These are phyloP conservation scores for Boletus patriciae DNA, from an alignment of 768 basidiomycete genomes.

Conservation along the genomic window DNA sequence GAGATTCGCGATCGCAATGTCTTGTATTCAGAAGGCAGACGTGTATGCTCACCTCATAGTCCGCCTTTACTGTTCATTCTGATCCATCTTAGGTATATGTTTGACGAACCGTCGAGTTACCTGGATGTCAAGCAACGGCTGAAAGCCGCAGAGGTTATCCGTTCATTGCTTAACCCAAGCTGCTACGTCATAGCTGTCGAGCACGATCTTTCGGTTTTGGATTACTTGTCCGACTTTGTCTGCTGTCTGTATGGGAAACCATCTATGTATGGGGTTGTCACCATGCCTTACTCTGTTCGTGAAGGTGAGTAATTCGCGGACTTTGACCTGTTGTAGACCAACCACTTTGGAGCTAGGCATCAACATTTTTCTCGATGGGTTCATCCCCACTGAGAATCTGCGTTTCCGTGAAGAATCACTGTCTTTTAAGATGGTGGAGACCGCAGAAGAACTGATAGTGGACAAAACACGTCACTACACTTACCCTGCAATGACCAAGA, in stretches of 20 bases:
- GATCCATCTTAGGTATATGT: conserved; percentile 77
- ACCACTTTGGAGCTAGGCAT: conserved; percentile 58
- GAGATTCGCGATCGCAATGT: conserved; percentile 97
- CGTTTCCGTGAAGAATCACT: conserved; percentile 96
- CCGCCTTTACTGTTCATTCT: background rate
- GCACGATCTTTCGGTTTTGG: conserved; percentile 97
- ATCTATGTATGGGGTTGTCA: conserved; percentile 97
- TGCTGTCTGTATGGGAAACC: conserved; percentile 98
- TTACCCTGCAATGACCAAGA: conserved; percentile 97
- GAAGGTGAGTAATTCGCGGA: conserved; percentile 62
- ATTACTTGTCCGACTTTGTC: conserved; percentile 98
- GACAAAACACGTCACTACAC: conserved; percentile 88
- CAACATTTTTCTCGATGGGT: conserved; percentile 99
- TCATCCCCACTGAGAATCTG: conserved; percentile 97
- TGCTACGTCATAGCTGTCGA: conserved; percentile 98
- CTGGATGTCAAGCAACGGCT: conserved; percentile 95
- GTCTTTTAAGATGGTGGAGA: conserved; percentile 97
- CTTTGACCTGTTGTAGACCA: conserved; percentile 1
- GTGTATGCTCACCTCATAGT: conserved; percentile 58
- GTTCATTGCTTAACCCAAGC: conserved; percentile 73
- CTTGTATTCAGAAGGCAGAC: conserved; percentile 92
- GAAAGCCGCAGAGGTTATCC: conserved; percentile 93
- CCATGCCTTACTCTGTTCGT: conserved; percentile 96
- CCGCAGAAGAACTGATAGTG: conserved; percentile 82
- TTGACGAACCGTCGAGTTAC: conserved; percentile 98